phyloP scores from a whole-genome alignment of 495 filamentous ascomycete genomes.

The Jackrogersella multiformis region DNA sequence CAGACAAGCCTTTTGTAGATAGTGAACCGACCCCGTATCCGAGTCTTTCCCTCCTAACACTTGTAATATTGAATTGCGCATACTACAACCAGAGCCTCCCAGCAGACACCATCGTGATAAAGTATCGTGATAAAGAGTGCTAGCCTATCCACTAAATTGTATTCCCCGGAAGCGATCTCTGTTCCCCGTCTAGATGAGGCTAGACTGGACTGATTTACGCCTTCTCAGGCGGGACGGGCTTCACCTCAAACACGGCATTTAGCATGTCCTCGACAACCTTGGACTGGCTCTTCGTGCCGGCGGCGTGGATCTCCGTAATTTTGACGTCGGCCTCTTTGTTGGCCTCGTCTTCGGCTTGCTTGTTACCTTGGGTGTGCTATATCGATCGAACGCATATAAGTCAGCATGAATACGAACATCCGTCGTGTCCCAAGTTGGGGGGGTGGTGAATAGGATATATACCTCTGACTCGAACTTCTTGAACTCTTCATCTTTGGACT shows the following conservation, averaged over 20 bases:
- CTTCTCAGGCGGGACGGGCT: constrained; percentile 68
- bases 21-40: constrained; percentile 8
- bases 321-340: constrained; percentile 81
- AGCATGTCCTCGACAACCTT: constrained; percentile 85
- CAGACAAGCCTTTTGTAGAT: constrained; percentile 19
- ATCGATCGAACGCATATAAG: not conserved
- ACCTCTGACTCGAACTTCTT: constrained; percentile 95
- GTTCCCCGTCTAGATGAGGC: not conserved
- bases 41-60: not conserved
- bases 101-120: not conserved
- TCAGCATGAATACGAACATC: not conserved
- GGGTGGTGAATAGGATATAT: constrained; percentile 23
- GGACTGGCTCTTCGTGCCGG: constrained; percentile 78
- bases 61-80: not conserved
- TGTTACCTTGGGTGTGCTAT: constrained; percentile 89
- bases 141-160: not conserved
- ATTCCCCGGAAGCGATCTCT: not conserved
- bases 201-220: not conserved
- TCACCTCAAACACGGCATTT: constrained; percentile 78
- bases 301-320: constrained; percentile 80
- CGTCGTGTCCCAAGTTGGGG: not conserved
- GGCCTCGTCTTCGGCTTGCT: constrained; percentile 86
- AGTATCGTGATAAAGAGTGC: not conserved
- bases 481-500: constrained; percentile 91
- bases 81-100: not conserved